Evolutionary conservation across 805 yeast genomes (phyloP), one percentile per base, ranked within the genome.

Genomic region (Yarrowia osloensis): DNA sequence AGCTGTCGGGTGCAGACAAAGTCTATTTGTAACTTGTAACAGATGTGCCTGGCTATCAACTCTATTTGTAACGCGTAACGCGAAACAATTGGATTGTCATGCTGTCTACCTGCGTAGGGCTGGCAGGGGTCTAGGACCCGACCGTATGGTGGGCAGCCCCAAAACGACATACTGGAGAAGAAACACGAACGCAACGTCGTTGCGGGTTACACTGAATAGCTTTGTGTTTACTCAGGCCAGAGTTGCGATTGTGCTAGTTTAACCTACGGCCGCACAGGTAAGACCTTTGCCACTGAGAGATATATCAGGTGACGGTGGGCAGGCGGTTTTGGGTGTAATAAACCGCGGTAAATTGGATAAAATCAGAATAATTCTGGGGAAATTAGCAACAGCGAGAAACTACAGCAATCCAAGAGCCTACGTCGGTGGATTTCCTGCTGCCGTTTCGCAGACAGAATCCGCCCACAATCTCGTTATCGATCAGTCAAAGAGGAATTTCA

Each of bases 41-140:
- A 54, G 61, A 54, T 54, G 61, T 54, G 61, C 61, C 61, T 54
- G 61, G 61, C 42, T 54, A 54, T 54, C 61, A 54, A 54, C 42
- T n/a, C 15, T 54, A 54, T 35, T 35, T 24, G 31, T 9, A 24
- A 54, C 61, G 61, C 61, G 61, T 31, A 50, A 35, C 44, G 44
- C 31, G 61, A 54, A 24, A 54, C 61, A 54, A 54, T 54, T 22
- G 33, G 33, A 54, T 54, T 54, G 61, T 54, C 22, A 28, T 49
- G 54, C 54, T 19, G 54, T 29, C 24, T 12, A 29, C 54, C 37
- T 49, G 54, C 37, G 54, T 29, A 49, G 11, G 52, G 13, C 33
- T 49, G 54, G 37, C 37, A 49, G 54, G 54, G 54, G 54, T 49
- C 15, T n/a, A 11, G 22, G 42, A 19, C 13, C 9, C 4, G 40